Evolutionary conservation across 345 rosid genomes (phyloP), one percentile per base, ranked within the genome.

Genomic region (Linum usitatissimum): DNA sequence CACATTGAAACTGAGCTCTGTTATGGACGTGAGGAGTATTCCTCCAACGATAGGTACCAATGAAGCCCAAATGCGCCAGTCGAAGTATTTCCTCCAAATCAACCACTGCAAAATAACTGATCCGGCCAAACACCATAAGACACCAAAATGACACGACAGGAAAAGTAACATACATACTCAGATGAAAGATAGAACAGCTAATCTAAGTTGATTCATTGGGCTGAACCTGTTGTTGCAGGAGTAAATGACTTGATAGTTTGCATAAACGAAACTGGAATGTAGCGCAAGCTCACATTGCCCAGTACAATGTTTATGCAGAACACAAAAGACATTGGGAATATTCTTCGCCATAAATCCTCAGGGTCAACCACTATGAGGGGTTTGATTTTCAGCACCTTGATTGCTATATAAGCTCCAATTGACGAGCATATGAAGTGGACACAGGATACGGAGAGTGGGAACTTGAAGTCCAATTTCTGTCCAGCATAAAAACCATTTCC

Each of bases 211-310:
- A 20, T 7, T 40, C 45, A 55, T 2, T 9, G 9, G 8, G 23
- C 55, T 78, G 42, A 38, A 94, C 99, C 99, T 80, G 99, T 94
- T 60, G 99, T 94, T 53, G 99, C 99, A 28, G 99, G 99, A 66
- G 99, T 94, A 69, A 94, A 94, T 21, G 99, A 94, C 76, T 94
- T 94, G 38, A 94, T 94, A 0, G 99, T 94, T 79, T 94, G 99
- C 99, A 94, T 94, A 77, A 94, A 94, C 1, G 99, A 94, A 65
- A 94, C 99, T 1, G 99, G 99, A 42, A 94, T 94, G 73, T 90
- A 94, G 0, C 97, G 86, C 23, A 94, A 75, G 77, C 99, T 94
- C 66, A 94, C 89, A 57, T 94, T 94, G 53, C 99, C 99, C 70
- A 94, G 54, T 64, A 94, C 99, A 20, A 94, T 94, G 83, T 94